Evolutionary conservation across 2,329 filamentous ascomycete genomes (phyloP).

Genomic region (Aureobasidium melanogenum): DNA sequence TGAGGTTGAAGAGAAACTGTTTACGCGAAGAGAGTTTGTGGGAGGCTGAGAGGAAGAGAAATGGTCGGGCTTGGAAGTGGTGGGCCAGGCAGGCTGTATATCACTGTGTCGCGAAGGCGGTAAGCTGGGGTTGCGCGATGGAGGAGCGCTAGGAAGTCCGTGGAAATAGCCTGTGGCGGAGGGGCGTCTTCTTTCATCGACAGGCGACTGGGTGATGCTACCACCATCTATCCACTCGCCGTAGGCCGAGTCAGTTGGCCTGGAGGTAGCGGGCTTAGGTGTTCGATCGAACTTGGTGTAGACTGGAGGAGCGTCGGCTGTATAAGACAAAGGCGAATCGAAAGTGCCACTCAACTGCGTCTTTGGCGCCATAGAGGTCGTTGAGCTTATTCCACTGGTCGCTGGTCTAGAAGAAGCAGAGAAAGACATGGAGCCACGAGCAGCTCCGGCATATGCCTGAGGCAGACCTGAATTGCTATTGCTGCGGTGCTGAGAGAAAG

Average conservation of each 20-base stretch:
- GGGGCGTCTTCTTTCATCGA: slow-evolving; percentile 15
- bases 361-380: slow-evolving; percentile 16
- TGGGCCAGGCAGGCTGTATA: slow-evolving; percentile 27
- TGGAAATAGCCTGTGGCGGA: slow-evolving; percentile 26
- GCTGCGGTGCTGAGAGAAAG: slow-evolving; percentile 29
- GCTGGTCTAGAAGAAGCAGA: slow-evolving; percentile 16
- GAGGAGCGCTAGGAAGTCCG: slow-evolving; percentile 31
- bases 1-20: slow-evolving; percentile 15
- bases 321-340: slow-evolving; percentile 16
- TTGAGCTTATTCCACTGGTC: background rate
- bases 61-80: slow-evolving; percentile 12
- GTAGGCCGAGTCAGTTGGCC: slow-evolving; percentile 3
- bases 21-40: slow-evolving; percentile 23
- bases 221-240: background rate
- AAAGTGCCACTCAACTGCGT: slow-evolving; percentile 17
- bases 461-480: slow-evolving; percentile 27
- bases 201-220: slow-evolving; percentile 9
- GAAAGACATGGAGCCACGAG: slow-evolving; percentile 19
- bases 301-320: slow-evolving; percentile 22
- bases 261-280: slow-evolving; percentile 13
- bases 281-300: slow-evolving; percentile 28
- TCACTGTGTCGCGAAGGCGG: slow-evolving; percentile 47
- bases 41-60: slow-evolving; percentile 18
- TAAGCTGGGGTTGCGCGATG: slow-evolving; percentile 47
- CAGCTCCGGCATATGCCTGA: slow-evolving; percentile 25